These are phyloP conservation scores for Punica granatum DNA, from an alignment of 345 rosid genomes.

Conservation along the genomic window DNA sequence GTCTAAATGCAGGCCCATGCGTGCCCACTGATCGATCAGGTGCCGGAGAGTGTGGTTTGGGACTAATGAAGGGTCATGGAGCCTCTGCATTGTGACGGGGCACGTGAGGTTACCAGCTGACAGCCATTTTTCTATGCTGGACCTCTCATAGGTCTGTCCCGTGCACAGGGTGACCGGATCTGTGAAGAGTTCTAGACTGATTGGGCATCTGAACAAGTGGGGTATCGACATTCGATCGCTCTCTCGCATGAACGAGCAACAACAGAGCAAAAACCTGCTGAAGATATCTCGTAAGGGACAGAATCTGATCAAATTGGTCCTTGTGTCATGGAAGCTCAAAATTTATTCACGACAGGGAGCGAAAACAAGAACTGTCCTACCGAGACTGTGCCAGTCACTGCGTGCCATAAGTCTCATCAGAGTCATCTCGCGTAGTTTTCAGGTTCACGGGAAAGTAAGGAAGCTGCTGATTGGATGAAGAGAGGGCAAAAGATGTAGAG, in stretches of 20 bases:
- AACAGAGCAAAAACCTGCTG: background rate
- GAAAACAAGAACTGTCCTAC: background rate
- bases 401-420: background rate
- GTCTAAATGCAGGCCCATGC: slow-evolving; percentile 21
- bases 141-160: slow-evolving; percentile 68
- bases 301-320: background rate
- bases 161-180: slow-evolving; percentile 69
- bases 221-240: slow-evolving; percentile 31
- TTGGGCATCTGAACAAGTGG: slow-evolving; percentile 58
- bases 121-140: slow-evolving; percentile 59
- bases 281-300: background rate
- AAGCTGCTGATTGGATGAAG: background rate
- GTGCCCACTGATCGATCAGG: slow-evolving; percentile 50
- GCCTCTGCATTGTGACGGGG: slow-evolving; percentile 73
- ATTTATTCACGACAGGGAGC: background rate
- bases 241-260: slow-evolving; percentile 6
- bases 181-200: slow-evolving; percentile 51
- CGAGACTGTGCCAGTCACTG: background rate
- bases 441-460: background rate
- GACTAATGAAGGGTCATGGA: slow-evolving; percentile 44
- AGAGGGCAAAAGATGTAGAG: background rate
- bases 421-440: background rate
- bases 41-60: slow-evolving; percentile 63
- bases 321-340: background rate
- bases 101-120: slow-evolving; percentile 55